A percentile compares a stretch with the other conserved stretches of the same genome.
Conservation (phyloP, 2,329 filamentous ascomycete genomes). For the Fusarium floridanum region DNA sequence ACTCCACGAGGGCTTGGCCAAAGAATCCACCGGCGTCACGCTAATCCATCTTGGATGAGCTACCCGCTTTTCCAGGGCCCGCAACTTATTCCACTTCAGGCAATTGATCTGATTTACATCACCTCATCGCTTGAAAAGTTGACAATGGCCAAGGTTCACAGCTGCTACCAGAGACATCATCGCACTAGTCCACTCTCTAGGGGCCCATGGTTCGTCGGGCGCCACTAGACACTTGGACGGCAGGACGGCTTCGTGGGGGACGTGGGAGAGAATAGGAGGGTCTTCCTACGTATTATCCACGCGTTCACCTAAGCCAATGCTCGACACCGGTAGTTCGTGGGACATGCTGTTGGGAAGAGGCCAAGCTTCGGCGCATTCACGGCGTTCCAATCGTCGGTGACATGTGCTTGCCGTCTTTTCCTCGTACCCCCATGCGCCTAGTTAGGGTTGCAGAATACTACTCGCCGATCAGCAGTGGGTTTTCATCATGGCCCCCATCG, state of each 20-base stretch:
- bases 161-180: not conserved
- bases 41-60: not conserved
- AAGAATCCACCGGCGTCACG: not conserved
- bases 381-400: not conserved
- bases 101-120: slow-evolving; percentile 3
- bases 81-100: not conserved
- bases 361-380: not conserved
- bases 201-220: not conserved
- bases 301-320: not conserved
- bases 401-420: not conserved
- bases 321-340: not conserved
- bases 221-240: not conserved
- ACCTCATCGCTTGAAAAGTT: not conserved
- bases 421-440: not conserved
- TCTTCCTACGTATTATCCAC: not conserved
- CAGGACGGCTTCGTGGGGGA: slow-evolving; percentile 2
- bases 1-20: not conserved
- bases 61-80: not conserved
- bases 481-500: not conserved
- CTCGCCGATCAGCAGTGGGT: not conserved
- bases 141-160: not conserved
- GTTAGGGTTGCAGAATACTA: not conserved
- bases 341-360: not conserved
- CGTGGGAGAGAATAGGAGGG: slow-evolving; percentile 1
- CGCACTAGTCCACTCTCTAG: not conserved